phyloP scores from a whole-genome alignment of 164 flowering plant genomes.

The Vitis vinifera region ASM3070453v1 NC_081813.1:20773001-20773500 shows the following conservation, averaged over 20 bases:
- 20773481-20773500: slow-evolving; percentile 63
- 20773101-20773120: too few relatives aligned
- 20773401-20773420: slow-evolving; percentile 68
- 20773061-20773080: too few relatives aligned
- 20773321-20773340: slow-evolving; percentile 62
- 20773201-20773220: slow-evolving; percentile 65
- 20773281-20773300: slow-evolving; percentile 66
- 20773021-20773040: too few relatives aligned
- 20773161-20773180: neutral
- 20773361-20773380: slow-evolving; percentile 59
- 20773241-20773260: slow-evolving; percentile 65
- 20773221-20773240: slow-evolving; percentile 61
- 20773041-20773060: too few relatives aligned
- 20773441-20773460: slow-evolving; percentile 49
- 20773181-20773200: slow-evolving; percentile 60
- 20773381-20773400: slow-evolving; percentile 55
- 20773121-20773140: too few relatives aligned
- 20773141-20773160: too few relatives aligned
- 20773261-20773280: slow-evolving; percentile 57
- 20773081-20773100: too few relatives aligned
- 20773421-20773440: slow-evolving; percentile 49
- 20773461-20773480: slow-evolving; percentile 62
- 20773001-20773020: too few relatives aligned
- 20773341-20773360: slow-evolving; percentile 58
- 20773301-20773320: slow-evolving; percentile 66